Evolutionary conservation across 192 early-diverging fungal genomes (phyloP), one percentile per base, ranked within the genome.

Genomic region (Coemansia sp.): DNA sequence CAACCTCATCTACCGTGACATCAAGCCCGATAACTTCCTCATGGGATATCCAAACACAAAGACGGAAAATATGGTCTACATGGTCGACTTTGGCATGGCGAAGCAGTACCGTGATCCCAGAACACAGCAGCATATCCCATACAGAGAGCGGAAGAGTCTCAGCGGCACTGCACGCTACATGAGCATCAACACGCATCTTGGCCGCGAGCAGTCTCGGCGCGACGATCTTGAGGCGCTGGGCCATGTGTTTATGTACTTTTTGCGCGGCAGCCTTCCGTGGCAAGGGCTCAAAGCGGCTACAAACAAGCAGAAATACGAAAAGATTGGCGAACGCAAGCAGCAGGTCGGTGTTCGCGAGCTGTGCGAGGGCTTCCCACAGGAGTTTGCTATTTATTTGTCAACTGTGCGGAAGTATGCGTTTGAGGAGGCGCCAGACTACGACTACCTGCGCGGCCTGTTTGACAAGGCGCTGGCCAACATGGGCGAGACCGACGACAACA

Each of bases 281-380:
- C 96, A 99, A 81, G 96, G 96, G 5, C 79, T 99, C 23, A 97
- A 96, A 83, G 96, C 96, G 1, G 92, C 90, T 18, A 96, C 94
- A 63, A 99, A 99, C 86, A 95, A 97, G 74, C 95, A 99, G 87
- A 99, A 99, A 69, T 99, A 99, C 77, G 96, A 99, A 75, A 94
- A 96, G 75, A 99, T 99, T 79, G 96, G 96, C 40, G 95, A 99
- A 80, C 94, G 95, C 86, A 99, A 99, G 81, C 96, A 95, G 70
- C 87, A 87, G 39, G 92, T 93, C 0, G 84, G 85, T 21, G 87
- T 97, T 68, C 89, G 90, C 66, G 96, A 97, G 64, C 85, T 99
- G 26, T 94, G 94, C 63, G 91, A 94, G 33, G 89, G 90, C 58
- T 93, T 89, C 72, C 96, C 96, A 79, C 90, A 91, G 62, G 95